Base-by-base conservation (phyloP, 1,139 yeast genomes). In the Pichia sp. region DNA sequence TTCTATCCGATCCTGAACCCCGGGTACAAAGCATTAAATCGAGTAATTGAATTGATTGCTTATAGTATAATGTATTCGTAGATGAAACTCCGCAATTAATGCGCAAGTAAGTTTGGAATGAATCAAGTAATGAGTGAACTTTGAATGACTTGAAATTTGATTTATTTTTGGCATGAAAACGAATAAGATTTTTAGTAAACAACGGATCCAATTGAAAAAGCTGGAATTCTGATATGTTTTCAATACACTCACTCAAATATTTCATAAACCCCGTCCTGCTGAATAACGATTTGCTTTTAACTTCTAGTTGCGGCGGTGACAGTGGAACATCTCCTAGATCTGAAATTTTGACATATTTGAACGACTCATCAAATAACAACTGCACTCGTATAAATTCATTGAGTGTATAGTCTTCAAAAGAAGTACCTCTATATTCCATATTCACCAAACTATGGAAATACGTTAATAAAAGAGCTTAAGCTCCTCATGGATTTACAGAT, bases 381-480 rank as follows among this genome's bases (percentile, higher is more conserved):
- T 57, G 62, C 2, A 55, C 55, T 29, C 52, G 54, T 11, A 58
- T 32, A 38, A 50, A 58, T 38, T 51, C 50, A 37, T 58, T 60
- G 26, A 58, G 41, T 3, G 52, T 55, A 39, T 56, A 53, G 32
- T 48, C 51, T 28, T 48, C 47, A 43, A 48, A 55, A 40, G 45
- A 11, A 1, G 51, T 48, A 2, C 49, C 49, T 9, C 38, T 42
- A 27, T 38, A 48, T n/a, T 48, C 45, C 50, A 48, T 48, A 4
- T 2, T 10, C 23, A 27, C 23, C 23, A 16, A 16, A 16, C 23
- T 16, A 16, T 16, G 23, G 23, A 16, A 16, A 16, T 16, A 16
- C 23, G 23, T 16, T 16, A 16, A 16, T 16, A 16, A 16, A 16
- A 16, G 23, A 16, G 23, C 23, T 16, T 16, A 16, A 16, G 23